Evolutionary conservation across 345 rosid species (phyloP), one percentile per base, ranked within the genome.

Genomic region (thale cress (Arabidopsis thaliana)): DNA sequence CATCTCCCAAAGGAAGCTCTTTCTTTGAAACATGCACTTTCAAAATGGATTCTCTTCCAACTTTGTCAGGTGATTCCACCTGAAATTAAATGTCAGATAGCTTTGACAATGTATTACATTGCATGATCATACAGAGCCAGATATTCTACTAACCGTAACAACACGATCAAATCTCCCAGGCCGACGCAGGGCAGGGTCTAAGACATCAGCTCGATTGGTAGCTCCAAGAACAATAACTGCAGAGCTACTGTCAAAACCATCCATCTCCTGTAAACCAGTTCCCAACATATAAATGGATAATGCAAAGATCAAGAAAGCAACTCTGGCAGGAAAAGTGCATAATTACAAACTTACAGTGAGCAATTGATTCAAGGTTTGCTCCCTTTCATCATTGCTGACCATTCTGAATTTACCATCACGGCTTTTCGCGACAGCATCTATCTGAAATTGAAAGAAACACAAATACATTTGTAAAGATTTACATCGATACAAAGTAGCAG

Each of bases 91-190:
- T 34, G 20, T 34, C 58, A 69, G 48, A 41, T 51, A 59, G 45
- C 46, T 22, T 51, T 52, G 11, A 32, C 33, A 59, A 59, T 61
- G 24, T 60, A 28, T 60, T 28, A 44, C 24, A 44, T 37, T 55
- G 33, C 30, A 37, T 55, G 12, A 70, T 16, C 16, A 34, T 13
- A 70, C 16, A 67, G 78, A 74, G 71, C 52, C 63, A 65, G 25
- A 48, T 61, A 59, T 36, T 61, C 59, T 60, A 82, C 93, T 52
- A 67, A 96, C 99, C 88, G 77, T 87, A 72, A 96, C 98, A 36
- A 96, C 88, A 34, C 97, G 98, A 83, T 96, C 98, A 77, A 96
- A 96, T 91, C 99, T 90, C 81, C 99, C 97, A 2, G 99, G 98
- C 37, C 98, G 93, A 45, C 91, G 87, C 64, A 96, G 93, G 34